phyloP scores from a whole-genome alignment of 148 eudicot species.

The Euryodendron excelsum region DNA sequence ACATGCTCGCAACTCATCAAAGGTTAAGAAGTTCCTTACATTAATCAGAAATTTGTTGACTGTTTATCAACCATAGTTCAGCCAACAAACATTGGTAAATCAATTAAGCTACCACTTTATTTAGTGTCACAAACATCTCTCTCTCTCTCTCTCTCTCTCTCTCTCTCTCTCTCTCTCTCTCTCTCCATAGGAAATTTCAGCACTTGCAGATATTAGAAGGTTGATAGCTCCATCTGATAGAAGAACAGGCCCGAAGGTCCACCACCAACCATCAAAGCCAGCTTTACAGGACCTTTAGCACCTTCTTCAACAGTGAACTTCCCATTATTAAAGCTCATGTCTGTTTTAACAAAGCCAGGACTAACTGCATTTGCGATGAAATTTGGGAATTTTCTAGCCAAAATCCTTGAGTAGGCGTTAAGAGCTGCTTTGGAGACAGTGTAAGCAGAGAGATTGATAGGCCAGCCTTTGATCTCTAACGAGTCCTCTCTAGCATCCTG shows the following conservation, averaged over 20 bases:
- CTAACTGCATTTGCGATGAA: conserved; percentile 4
- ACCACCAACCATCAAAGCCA: conserved; percentile 2
- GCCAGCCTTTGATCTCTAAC: conserved; percentile 21
- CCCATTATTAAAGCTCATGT: neutral
- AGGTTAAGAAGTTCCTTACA: too few relatives aligned
- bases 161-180: too few relatives aligned
- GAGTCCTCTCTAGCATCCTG: conserved; percentile 30
- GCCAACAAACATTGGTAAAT: too few relatives aligned
- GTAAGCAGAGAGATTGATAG: neutral
- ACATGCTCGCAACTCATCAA: too few relatives aligned
- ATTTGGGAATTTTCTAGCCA: conserved; percentile 3
- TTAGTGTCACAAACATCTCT: too few relatives aligned
- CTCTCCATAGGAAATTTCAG: too few relatives aligned
- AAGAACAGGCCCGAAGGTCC: conserved; percentile 17
- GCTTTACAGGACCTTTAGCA: conserved; percentile 7
- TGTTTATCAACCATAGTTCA: too few relatives aligned
- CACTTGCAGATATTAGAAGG: neutral
- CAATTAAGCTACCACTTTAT: too few relatives aligned
- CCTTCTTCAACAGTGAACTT: conserved; percentile 17
- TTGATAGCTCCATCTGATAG: neutral
- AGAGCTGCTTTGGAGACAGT: conserved; percentile 18
- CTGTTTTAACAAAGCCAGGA: conserved; percentile 18
- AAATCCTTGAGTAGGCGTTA: conserved; percentile 16
- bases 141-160: too few relatives aligned
- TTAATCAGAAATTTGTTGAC: neutral